phyloP scores from a whole-genome alignment of 2,329 filamentous ascomycete genomes.

The Pseudogymnoascus sp. region DNA sequence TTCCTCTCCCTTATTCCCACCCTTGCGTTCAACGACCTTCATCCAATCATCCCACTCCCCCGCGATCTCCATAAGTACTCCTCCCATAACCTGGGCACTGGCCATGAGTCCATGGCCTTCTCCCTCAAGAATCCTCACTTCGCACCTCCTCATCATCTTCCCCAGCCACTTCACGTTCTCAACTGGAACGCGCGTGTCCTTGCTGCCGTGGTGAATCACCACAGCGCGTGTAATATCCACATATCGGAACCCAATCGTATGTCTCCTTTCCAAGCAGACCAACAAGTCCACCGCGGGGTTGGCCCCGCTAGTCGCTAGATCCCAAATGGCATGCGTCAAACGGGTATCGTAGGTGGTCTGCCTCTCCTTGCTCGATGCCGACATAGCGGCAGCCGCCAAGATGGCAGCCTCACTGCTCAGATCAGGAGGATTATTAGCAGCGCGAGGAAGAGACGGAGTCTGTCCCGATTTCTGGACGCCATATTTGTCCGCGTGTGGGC shows the following conservation, averaged over 20 bases:
- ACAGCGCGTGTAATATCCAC: constrained; percentile 89
- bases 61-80: constrained; percentile 88
- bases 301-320: constrained; percentile 78
- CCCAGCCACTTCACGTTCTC: constrained; percentile 95
- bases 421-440: constrained; percentile 23
- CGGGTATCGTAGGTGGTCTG: constrained; percentile 72
- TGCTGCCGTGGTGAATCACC: constrained; percentile 87
- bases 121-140: constrained; percentile 80
- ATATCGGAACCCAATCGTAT: constrained; percentile 91
- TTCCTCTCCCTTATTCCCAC: constrained; percentile 20
- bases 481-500: constrained; percentile 23
- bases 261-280: constrained; percentile 82
- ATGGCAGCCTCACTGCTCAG: constrained; percentile 27
- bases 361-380: constrained; percentile 61
- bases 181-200: constrained; percentile 84
- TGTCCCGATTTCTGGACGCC: constrained; percentile 24
- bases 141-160: constrained; percentile 86
- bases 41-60: constrained; percentile 90
- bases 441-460: constrained; percentile 21
- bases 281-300: constrained; percentile 92
- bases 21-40: constrained; percentile 42
- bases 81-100: constrained; percentile 84
- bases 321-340: constrained; percentile 90
- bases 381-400: constrained; percentile 46
- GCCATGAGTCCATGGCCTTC: constrained; percentile 97